Base-by-base conservation (phyloP, 2,329 filamentous ascomycete genomes). In the Apiospora pterosperma region DNA sequence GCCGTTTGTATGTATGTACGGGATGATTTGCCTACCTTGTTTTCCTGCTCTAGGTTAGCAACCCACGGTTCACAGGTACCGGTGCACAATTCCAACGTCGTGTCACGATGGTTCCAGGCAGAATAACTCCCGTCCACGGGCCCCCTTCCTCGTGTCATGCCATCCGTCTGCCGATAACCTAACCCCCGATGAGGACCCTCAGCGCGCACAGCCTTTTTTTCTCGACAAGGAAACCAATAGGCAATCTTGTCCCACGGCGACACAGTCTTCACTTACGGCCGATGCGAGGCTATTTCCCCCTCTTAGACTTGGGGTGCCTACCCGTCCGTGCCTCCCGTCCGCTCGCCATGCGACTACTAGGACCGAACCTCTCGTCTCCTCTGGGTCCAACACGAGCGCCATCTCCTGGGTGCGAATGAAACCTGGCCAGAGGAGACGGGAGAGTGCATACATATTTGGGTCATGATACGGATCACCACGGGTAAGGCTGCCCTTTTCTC, bases 161-260 rank as follows among this genome's bases (percentile, higher is more conserved):
- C 19, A 55, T 55, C 48, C 48, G 48, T 55, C 48, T 55, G 48
- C 48, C 48, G 48, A 55, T 55, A 55, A 55, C 48, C 48, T 55
- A 55, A 55, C 48, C 48, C 48, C 48, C 48, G 28, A 55, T 28
- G 48, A 34, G 5, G 48, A n/a, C 4, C 19, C 25, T 55, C 48
- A n/a, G 34, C 16, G 48, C 34, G 48, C 48, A 55, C 48, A 55
- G 48, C 28, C 48, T 12, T 11, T 34, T 34, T 25, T 38, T 34
- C 48, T n/a, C 48, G 16, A 55, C 16, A 34, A 55, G 16, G 11
- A n/a, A 25, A 34, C 48, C 48, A 55, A 55, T n/a, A 55, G 28
- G 48, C 48, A 55, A 55, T 34, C 48, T 55, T 55, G 48, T 55
- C 48, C 48, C 48, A 55, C 48, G 48, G 48, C 48, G 48, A 55